Percentiles rank a stretch among this genome's conserved stretches.
These are phyloP conservation scores for Scedosporium boydii DNA, from an alignment of 2,329 filamentous ascomycete species.

Conservation along the genomic window DNA sequence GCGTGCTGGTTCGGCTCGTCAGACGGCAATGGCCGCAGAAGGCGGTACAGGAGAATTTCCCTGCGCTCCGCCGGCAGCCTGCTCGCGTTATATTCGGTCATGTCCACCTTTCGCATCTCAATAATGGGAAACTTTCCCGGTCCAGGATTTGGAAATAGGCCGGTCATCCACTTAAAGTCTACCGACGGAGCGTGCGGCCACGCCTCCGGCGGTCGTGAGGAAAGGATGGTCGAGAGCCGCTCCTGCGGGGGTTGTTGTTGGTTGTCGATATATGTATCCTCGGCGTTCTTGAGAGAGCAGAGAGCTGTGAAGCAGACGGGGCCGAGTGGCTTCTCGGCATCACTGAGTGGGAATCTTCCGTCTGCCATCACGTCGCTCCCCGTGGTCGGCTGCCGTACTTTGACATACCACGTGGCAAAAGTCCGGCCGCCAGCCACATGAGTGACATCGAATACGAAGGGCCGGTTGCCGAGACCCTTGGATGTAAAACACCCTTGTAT, in stretches of 20 bases:
- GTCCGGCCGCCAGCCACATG: conserved; percentile 33
- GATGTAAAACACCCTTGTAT: conserved; percentile 48
- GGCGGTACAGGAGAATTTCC: conserved; percentile 40
- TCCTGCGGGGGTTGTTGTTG: conserved; percentile 14
- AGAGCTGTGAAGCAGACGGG: conserved; percentile 40
- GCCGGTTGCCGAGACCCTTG: conserved; percentile 34
- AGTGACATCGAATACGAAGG: conserved; percentile 42
- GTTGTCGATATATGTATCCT: conserved; percentile 12
- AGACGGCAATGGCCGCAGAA: conserved; percentile 30
- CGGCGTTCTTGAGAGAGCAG: conserved; percentile 39
- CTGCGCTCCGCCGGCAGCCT: conserved; percentile 33
- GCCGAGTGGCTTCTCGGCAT: conserved; percentile 27
- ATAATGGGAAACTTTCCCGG: conserved; percentile 36
- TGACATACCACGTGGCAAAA: conserved; percentile 40
- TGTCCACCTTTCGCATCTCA: conserved; percentile 46
- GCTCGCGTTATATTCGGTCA: conserved; percentile 32
- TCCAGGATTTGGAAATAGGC: conserved; percentile 23
- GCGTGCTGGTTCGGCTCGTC: conserved; percentile 35
- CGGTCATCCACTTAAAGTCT: conserved; percentile 32
- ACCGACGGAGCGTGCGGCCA: conserved; percentile 37
- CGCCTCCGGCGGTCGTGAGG: conserved; percentile 21
- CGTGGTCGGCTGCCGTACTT: conserved; percentile 32
- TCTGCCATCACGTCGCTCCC: neutral
- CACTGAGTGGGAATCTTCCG: conserved; percentile 28
- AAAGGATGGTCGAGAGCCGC: conserved; percentile 32